Evolutionary conservation across 306 rosid species (phyloP).

Genomic region (Canavalia ensiformis): DNA sequence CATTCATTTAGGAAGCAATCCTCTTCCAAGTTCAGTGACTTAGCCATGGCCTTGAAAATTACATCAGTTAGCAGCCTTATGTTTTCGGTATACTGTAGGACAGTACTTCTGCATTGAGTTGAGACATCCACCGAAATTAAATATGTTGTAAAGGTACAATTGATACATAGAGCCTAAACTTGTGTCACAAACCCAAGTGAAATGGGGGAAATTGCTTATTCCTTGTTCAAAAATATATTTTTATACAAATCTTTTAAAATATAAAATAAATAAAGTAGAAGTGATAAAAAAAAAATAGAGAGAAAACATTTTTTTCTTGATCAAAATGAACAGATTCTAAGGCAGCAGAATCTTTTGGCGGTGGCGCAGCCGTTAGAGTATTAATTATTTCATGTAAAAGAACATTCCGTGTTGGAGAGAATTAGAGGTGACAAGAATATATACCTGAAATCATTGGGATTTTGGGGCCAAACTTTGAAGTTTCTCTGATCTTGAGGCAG

Average conservation of each 20-base stretch:
- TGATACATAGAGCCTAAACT: background rate
- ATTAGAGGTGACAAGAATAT: background rate
- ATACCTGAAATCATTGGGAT: conserved; percentile 67
- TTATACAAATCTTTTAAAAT: too few relatives aligned
- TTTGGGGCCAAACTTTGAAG: conserved; percentile 67
- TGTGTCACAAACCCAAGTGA: background rate
- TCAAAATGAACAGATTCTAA: too few relatives aligned
- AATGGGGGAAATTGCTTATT: background rate
- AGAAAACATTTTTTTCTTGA: too few relatives aligned
- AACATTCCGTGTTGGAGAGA: background rate
- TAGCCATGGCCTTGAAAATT: conserved; percentile 78
- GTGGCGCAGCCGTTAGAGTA: background rate
- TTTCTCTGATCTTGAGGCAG: conserved; percentile 65
- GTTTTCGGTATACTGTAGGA: conserved; percentile 61
- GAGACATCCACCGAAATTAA: background rate
- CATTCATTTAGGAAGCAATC: conserved; percentile 61
- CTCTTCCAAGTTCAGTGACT: conserved; percentile 74
- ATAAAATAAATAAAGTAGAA: too few relatives aligned
- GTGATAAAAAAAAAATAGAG: too few relatives aligned
- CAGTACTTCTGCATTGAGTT: conserved; percentile 54
- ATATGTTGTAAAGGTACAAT: background rate
- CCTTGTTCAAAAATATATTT: background rate
- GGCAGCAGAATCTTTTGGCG: background rate
- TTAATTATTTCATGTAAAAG: background rate
- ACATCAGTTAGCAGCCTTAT: conserved; percentile 54